Evolutionary conservation across 2,329 filamentous ascomycete species (phyloP), one percentile per base, ranked within the genome.

Genomic region (Ascochyta viciae-villosae): DNA sequence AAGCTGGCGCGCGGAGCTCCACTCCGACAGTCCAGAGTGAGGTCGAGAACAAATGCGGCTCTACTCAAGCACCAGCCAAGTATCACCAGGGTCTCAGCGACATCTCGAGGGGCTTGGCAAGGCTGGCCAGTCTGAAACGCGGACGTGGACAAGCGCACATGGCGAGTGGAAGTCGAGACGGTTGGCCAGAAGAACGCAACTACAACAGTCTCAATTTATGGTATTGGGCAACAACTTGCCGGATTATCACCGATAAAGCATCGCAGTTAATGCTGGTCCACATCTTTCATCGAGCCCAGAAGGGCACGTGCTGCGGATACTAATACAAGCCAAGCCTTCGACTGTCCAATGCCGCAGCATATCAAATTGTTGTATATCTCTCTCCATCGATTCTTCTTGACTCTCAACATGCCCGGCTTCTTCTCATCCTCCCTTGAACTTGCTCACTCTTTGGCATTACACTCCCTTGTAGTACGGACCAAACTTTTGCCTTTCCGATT

Each of bases 11-110:
- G 34, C 46, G 48, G 40, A 29, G 22, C 34, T 41, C 44, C 50
- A 31, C 40, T 42, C 39, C 45, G n/a, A 16, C 5, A 19, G 15
- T 27, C 29, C 31, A 37, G 26, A 35, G n/a, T 4, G 48, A 9
- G 16, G 4, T 8, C 19, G 23, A 24, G 54, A 40, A 31, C 9
- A 24, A 31, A 29, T 53, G 37, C 41, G 39, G 31, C 56, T 46
- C 24, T n/a, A 12, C 42, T 49, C 38, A 63, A 66, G 63, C 58
- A 54, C 45, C 31, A 27, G 49, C 59, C 56, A 65, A 65, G 66
- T 61, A 54, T 52, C 60, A 62, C 22, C n/a, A 44, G 54, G 48
- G 64, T 68, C 64, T 67, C 63, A 62, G 57, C 49, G 50, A 51
- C 50, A 50, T 50, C 50, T 60, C 66, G 40, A 15, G 15, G 9